Evolutionary conservation across 106 monocot genomes (phyloP), one percentile per base, ranked within the genome.

Genomic region (Dendrobium nobile): DNA sequence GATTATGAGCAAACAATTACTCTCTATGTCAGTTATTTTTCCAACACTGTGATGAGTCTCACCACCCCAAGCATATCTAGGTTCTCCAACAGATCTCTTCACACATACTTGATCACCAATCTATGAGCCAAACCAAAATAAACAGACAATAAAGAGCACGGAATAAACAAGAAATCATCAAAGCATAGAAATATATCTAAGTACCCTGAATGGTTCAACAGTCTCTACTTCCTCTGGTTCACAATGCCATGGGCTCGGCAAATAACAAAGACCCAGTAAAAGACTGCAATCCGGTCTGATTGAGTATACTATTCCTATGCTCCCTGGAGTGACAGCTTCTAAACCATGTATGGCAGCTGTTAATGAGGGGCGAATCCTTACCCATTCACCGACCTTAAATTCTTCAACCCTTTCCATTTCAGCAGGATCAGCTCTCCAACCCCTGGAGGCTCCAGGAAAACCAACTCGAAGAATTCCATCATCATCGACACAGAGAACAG

Each of bases 381-480:
- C 99, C 99, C 99, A 99, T 24, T 93, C 93, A 79, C 99, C 99
- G 55, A 99, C 99, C 79, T 91, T 95, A 79, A 95, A 99, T 75
- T 99, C 99, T 91, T 99, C 99, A 74, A 99, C 95, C 82, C 99
- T 92, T 84, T 95, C 99, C 89, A 99, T 90, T 91, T 99, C 99
- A 81, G 99, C 87, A 83, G 99, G 99, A 88, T 99, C 99, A 77
- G 95, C 99, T 87, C 99, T 91, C 99, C 99, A 99, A 64, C 99
- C 99, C 77, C 99, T 91, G 20, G 99, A 99, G 78, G 99, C 99
- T 73, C 99, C 93, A 75, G 99, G 99, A 83, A 99, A 99, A 59
- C 99, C 99, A 80, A 99, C 93, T 68, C 93, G 85, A 44, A 99
- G 84, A 78, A 93, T 93, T 78, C 99, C 99, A 87, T 99, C 99